Conservation (phyloP, 306 rosid species). For the Rosa rugosa region DNA sequence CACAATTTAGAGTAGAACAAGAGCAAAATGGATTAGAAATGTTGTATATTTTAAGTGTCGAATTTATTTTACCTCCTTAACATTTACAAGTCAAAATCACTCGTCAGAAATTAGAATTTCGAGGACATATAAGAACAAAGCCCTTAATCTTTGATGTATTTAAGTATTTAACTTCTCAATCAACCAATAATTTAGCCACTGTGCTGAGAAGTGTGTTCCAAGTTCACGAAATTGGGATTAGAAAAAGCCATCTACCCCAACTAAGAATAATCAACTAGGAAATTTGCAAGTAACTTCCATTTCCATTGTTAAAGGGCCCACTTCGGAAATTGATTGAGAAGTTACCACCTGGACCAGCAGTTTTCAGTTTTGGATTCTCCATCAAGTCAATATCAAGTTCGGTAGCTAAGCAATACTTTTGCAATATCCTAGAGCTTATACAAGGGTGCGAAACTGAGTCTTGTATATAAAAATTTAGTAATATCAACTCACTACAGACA, state of each 20-base stretch:
- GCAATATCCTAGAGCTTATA: background rate
- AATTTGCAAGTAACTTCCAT: constrained; percentile 21
- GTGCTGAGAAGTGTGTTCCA: background rate
- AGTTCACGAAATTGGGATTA: background rate
- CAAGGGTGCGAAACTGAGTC: background rate
- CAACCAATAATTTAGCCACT: background rate
- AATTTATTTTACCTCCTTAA: background rate
- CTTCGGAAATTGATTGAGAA: background rate
- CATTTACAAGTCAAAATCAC: background rate
- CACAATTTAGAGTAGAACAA: background rate
- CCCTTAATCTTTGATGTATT: background rate
- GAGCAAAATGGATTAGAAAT: background rate
- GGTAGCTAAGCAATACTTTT: background rate
- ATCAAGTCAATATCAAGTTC: constrained; percentile 4
- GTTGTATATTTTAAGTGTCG: background rate
- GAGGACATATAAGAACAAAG: background rate
- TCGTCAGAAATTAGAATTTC: background rate
- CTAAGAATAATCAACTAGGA: background rate
- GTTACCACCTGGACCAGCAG: background rate
- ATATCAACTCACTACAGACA: background rate
- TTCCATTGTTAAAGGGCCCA: constrained; percentile 8
- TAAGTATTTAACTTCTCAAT: background rate
- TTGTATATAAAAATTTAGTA: background rate
- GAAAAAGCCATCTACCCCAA: background rate
- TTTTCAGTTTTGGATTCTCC: constrained; percentile 7